Evolutionary conservation across 495 filamentous ascomycete genomes (phyloP), one percentile per base, ranked within the genome.

Genomic region (Xylaria acuta): DNA sequence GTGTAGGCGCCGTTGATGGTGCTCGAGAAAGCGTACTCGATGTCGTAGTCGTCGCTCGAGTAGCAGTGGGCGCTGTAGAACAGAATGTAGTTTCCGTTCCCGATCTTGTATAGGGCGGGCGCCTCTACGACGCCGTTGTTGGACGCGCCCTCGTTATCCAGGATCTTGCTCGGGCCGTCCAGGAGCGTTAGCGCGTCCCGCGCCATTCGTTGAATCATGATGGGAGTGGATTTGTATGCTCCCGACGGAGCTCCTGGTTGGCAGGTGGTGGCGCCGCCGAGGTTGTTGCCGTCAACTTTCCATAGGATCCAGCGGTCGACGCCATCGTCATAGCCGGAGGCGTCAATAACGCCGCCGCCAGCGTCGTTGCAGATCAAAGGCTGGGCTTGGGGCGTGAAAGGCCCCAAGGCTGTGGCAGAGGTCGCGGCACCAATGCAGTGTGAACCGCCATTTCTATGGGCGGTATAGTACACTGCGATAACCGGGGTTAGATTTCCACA

Each of bases 61-160:
- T 82, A 91, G 76, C 86, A 89, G 69, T 90, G 86, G 5, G 84
- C 86, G 63, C 88, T 90, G 77, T 88, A 92, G 69, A 90, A 90
- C 5, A 92, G 79, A 69, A 87, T 84, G 76, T 88, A 91, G 25
- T 79, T 84, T 7, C 85, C 86, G 53, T 83, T 82, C 38, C 72
- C 79, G 20, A 81, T 75, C 67, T 81, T 78, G 5, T 87, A 78
- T 56, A 92, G 69, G 32, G 82, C 82, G 2, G 90, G 90, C 20
- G 89, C 91, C 78, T 92, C 90, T 18, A 92, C 85, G 1, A 91
- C 80, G 3, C 86, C 87, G 4, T 87, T 83, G 75, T 90, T 89
- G 8, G 73, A 73, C 34, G 82, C 80, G 9, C 81, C 84, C 58
- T 76, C 74, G 53, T 88, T 88, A 69, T 88, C 87, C 1, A 91